These are phyloP conservation scores for Neurospora cerealis DNA, from an alignment of 495 filamentous ascomycete genomes.

Conservation along the genomic window DNA sequence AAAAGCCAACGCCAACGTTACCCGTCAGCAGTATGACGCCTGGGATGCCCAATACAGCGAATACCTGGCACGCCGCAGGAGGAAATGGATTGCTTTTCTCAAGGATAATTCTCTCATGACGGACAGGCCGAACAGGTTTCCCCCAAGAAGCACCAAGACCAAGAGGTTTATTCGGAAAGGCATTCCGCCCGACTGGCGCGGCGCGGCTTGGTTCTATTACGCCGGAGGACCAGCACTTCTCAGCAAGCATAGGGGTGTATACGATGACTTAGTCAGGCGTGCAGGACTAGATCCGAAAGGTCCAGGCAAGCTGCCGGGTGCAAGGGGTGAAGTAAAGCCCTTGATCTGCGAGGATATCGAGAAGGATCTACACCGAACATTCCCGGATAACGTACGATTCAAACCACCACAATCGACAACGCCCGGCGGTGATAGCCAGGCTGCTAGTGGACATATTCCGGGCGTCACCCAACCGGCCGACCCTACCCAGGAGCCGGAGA, in stretches of 20 bases:
- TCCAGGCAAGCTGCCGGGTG: slow-evolving; percentile 6
- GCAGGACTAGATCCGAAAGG: slow-evolving; percentile 14
- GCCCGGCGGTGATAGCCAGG: slow-evolving; percentile 4
- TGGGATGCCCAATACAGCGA: slow-evolving; percentile 67
- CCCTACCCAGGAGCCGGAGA: slow-evolving; percentile 54
- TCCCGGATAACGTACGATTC: slow-evolving; percentile 90
- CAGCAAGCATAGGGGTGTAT: slow-evolving; percentile 62
- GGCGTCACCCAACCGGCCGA: slow-evolving; percentile 4
- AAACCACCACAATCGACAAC: slow-evolving; percentile 43
- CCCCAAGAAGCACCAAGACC: slow-evolving; percentile 66
- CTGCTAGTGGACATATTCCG: not conserved
- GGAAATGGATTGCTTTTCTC: slow-evolving; percentile 74
- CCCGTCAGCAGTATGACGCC: slow-evolving; percentile 62
- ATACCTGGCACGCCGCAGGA: slow-evolving; percentile 56
- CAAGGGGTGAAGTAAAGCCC: slow-evolving; percentile 41
- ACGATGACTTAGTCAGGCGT: slow-evolving; percentile 54
- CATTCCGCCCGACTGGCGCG: slow-evolving; percentile 87
- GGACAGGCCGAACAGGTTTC: slow-evolving; percentile 65
- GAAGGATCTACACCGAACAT: slow-evolving; percentile 88
- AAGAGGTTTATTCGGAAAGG: slow-evolving; percentile 90
- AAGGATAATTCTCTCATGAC: slow-evolving; percentile 65
- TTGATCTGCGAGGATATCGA: slow-evolving; percentile 86
- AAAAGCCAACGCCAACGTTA: slow-evolving; percentile 75
- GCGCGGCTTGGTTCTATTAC: slow-evolving; percentile 95
- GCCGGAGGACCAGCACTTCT: slow-evolving; percentile 77